A percentile compares a stretch with the other conserved stretches of the same genome.
Evolutionary conservation across 495 filamentous ascomycete genomes (phyloP).

Genomic region (Penicillium fimorum): DNA sequence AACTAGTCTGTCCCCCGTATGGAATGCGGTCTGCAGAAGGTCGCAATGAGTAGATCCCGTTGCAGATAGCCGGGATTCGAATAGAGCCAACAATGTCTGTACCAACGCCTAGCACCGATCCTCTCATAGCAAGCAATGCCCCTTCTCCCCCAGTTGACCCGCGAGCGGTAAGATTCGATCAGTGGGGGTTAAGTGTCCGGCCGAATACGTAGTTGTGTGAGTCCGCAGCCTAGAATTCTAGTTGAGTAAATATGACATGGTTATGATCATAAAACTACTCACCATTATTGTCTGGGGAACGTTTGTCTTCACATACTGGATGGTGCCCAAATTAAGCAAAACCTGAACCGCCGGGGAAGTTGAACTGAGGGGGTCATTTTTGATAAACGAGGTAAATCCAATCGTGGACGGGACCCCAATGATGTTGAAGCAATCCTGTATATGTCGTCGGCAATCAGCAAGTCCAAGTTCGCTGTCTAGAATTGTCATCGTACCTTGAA

Average conservation of each 20-base stretch:
- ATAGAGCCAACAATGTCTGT: conserved; percentile 66
- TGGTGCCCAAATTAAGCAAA: conserved; percentile 30
- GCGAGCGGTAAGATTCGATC: conserved; percentile 30
- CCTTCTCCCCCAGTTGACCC: conserved; percentile 65
- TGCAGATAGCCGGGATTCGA: conserved; percentile 58
- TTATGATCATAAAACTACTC: neutral
- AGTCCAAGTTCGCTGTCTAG: neutral
- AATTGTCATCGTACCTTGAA: conserved; percentile 55
- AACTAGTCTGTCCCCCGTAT: conserved; percentile 35
- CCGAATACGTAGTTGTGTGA: conserved; percentile 39
- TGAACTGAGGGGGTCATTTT: conserved; percentile 42
- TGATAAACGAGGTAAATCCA: conserved; percentile 33
- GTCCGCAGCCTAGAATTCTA: conserved; percentile 37
- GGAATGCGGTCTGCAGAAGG: conserved; percentile 32
- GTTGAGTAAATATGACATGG: neutral
- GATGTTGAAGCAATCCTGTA: conserved; percentile 41
- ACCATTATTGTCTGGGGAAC: conserved; percentile 49
- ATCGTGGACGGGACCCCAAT: conserved; percentile 39
- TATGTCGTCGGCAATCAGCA: neutral
- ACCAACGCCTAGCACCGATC: conserved; percentile 60
- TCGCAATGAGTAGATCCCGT: conserved; percentile 44
- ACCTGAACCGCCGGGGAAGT: conserved; percentile 35
- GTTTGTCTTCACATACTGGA: conserved; percentile 58
- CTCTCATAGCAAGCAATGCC: conserved; percentile 56
- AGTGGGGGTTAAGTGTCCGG: conserved; percentile 47